Percentiles rank a stretch among this genome's conserved stretches.
phyloP scores from a whole-genome alignment of 805 yeast genomes.

The Saccharomyces jurei region DNA sequence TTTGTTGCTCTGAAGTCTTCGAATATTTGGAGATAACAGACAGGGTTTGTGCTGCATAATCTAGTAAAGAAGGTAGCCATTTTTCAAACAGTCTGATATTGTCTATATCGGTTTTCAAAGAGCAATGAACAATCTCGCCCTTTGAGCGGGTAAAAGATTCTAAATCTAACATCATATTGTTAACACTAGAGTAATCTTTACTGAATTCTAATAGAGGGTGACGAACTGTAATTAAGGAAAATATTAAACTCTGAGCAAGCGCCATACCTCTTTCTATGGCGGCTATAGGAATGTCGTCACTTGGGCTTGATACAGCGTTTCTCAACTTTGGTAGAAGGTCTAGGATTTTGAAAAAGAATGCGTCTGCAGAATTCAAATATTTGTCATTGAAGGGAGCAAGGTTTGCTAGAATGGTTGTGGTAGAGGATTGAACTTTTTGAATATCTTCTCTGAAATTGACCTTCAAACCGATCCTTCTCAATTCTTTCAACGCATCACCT shows the following conservation, averaged over 20 bases:
- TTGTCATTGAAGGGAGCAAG: slow-evolving; percentile 39
- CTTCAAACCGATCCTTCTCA: slow-evolving; percentile 70
- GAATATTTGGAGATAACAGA: slow-evolving; percentile 4
- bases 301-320: slow-evolving; percentile 48
- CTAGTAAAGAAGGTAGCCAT: slow-evolving; percentile 32
- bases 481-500: slow-evolving; percentile 67
- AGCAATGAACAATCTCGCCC: slow-evolving; percentile 13
- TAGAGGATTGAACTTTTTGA: slow-evolving; percentile 51
- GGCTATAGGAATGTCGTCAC: slow-evolving; percentile 62
- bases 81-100: slow-evolving; percentile 12
- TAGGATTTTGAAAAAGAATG: slow-evolving; percentile 56
- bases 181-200: slow-evolving; percentile 12
- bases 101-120: slow-evolving; percentile 7
- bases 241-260: slow-evolving; percentile 62
- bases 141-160: slow-evolving; percentile 16
- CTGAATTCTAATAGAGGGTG: slow-evolving; percentile 35
- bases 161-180: slow-evolving; percentile 13
- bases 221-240: slow-evolving; percentile 47
- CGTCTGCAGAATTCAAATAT: slow-evolving; percentile 39
- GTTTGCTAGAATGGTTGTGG: slow-evolving; percentile 53
- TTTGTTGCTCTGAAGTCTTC: slow-evolving; percentile 5
- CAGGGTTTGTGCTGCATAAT: slow-evolving; percentile 24
- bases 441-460: slow-evolving; percentile 57
- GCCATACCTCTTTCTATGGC: slow-evolving; percentile 75
- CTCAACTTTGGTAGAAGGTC: slow-evolving; percentile 78